A percentile compares a stretch with the other conserved stretches of the same genome.
phyloP scores from a whole-genome alignment of 2,329 filamentous ascomycete species.

The Botrytis deweyae region DNA sequence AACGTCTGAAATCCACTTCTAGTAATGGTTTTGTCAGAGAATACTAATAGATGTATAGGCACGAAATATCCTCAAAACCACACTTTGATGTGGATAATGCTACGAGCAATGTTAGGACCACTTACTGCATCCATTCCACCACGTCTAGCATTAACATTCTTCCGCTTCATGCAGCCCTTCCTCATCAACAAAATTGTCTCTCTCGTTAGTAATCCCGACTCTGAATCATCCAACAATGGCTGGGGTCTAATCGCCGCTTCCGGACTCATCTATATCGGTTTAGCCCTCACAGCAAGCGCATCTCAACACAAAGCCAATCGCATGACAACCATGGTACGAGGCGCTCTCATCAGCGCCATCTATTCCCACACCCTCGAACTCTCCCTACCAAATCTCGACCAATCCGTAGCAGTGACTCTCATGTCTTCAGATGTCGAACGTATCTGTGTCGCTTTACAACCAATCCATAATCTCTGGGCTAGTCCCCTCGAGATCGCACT shows the following conservation, averaged over 20 bases:
- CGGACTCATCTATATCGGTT: conserved; percentile 29
- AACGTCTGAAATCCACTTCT: conserved; percentile 19
- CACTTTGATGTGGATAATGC: conserved; percentile 27
- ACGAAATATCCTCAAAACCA: conserved; percentile 25
- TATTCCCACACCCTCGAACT: neutral
- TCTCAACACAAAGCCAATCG: conserved; percentile 33
- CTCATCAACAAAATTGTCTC: conserved; percentile 26
- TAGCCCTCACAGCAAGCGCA: conserved; percentile 27
- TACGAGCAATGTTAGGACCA: conserved; percentile 25
- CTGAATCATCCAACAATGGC: conserved; percentile 23
- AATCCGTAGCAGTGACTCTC: conserved; percentile 43
- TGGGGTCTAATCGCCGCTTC: conserved; percentile 30
- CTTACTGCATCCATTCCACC: conserved; percentile 25
- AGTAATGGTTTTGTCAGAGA: neutral
- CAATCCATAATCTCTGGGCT: conserved; percentile 44
- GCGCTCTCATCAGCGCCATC: neutral
- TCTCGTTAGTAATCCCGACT: conserved; percentile 20
- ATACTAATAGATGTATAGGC: conserved; percentile 21
- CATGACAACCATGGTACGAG: conserved; percentile 23
- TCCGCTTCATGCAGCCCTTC: conserved; percentile 30
- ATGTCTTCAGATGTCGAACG: conserved; percentile 46
- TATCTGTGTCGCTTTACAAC: conserved; percentile 22
- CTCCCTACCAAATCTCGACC: neutral
- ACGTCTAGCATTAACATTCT: conserved; percentile 27
- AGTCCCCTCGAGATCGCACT: conserved; percentile 42